Base-by-base conservation (phyloP, 495 filamentous ascomycete species). In the Penicillium psychrofluorescens region DNA sequence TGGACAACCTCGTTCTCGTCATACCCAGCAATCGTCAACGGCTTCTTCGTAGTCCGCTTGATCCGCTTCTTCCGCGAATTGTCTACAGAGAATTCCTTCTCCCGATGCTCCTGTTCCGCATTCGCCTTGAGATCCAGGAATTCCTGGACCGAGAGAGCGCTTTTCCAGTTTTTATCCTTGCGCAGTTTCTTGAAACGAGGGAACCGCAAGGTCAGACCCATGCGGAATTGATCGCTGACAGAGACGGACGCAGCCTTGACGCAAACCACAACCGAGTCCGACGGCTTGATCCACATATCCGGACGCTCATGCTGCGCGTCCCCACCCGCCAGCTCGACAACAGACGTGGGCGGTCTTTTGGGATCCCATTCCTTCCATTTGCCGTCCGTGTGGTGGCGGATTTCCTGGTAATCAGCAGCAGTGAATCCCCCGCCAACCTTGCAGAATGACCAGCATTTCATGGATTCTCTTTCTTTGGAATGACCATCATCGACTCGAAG, bases 351-450 rank as follows among this genome's bases (percentile, higher is more conserved):
- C 12, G 92, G 92, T 37, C 77, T 80, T 39, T 83, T 83, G 1
- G 74, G 44, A 61, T 95, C 84, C 88, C 88, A 98, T 12, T 85
- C 75, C 6, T 76, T 71, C 94, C 94, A 98, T 55, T 95, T 94
- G 11, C 84, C 88, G 38, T 95, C 85, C 0, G 94, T 97, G 29
- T 78, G 77, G 54, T 95, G 86, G 1, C 82, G 72, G 33, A 98
- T 79, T 36, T 81, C 79, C 1, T 80, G 81, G 51, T 94, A 95
- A 54, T 98, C 94, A 44, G 82, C 77, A 5, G 84, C 86, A 28
- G 79, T 84, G 51, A 97, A 88, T 0, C 92, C 92, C 40, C 94
- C 92, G 32, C 92, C 92, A 15, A 97, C 92, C 63, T 95, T 97
- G 69, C 88, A 92, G 63, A 98, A 95, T 11, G 87, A 94, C 59